Evolutionary conservation across 1,139 yeast species (phyloP).

Genomic region (Kodamaea sp.): DNA sequence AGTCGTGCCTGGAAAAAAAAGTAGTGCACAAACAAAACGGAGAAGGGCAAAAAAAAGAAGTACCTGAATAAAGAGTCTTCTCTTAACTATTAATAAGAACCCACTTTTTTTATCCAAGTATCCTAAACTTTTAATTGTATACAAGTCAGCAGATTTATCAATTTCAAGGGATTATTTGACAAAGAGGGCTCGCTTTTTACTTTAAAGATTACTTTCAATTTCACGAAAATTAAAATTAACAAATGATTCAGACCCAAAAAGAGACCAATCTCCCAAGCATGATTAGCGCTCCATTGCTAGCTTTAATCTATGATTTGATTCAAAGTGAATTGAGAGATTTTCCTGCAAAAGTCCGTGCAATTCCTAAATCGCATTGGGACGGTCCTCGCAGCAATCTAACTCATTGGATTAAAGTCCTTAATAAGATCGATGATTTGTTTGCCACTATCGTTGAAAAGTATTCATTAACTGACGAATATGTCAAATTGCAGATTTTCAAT

Average conservation of each 20-base stretch:
- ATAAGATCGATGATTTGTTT: conserved; percentile 68
- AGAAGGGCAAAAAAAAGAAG: conserved; percentile 20
- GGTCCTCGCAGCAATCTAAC: conserved; percentile 69
- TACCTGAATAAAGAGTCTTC: too few species aligned
- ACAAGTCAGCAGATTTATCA: too few species aligned
- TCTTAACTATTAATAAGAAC: too few species aligned
- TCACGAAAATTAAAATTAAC: too few species aligned
- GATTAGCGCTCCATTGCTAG: conserved; percentile 24
- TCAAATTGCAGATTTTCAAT: conserved; percentile 44
- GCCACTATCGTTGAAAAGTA: conserved; percentile 54
- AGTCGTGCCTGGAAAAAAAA: conserved; percentile 20
- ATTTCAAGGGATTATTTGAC: too few species aligned
- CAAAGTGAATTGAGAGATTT: conserved; percentile 30
- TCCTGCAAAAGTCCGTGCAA: conserved; percentile 24
- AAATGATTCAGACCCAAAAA: too few species aligned
- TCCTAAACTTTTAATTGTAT: too few species aligned
- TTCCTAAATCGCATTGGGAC: conserved; percentile 45
- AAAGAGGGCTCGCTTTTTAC: too few species aligned
- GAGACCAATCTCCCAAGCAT: too few species aligned
- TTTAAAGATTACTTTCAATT: too few species aligned
- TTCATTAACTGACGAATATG: conserved; percentile 45
- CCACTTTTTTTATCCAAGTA: too few species aligned
- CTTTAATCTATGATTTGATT: conserved; percentile 35
- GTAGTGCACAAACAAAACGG: conserved; percentile 31
- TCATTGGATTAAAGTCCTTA: conserved; percentile 75